Base-by-base conservation (phyloP, 331 rosid species). In the Arachis monticola region DNA sequence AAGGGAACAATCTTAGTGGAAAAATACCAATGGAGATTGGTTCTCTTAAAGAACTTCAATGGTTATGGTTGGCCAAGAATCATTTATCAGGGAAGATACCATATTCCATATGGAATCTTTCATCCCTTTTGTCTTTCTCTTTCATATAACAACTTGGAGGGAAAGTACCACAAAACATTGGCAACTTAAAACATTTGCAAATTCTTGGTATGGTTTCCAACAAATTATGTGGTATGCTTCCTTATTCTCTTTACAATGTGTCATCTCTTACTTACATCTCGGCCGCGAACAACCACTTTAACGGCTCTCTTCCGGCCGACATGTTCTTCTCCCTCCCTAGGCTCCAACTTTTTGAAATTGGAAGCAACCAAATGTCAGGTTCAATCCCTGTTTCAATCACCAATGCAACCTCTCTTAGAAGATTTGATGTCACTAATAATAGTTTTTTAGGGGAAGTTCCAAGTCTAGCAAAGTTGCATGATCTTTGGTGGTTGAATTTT, bases 301-400 rank as follows among this genome's bases (percentile, higher is more conserved):
- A 40, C 30, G 90, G 90, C 7, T 74, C 80, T 51, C 83, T 85
- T 56, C 88, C 90, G 10, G n/a, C 69, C 51, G 75, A 80, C 62
- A 74, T 88, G 62, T 86, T 83, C 65, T 50, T 56, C 22, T 32
- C 75, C 10, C 83, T 86, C 64, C 92, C 90, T n/a, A 65, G 82
- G 5, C 84, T 85, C 70, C 40, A 50, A 80, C 10, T 1, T 2
- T 75, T 87, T 65, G 42, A 5, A 0, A 55, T 83, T 10, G 68
- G 59, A 9, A 1, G 10, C 2, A 88, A 82, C 38, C 11, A 38
- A 1, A 67, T 84, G 30, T 77, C 65, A 6, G 88, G 90, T 5
- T 47, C 70, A 22, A 77, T 86, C 40, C 88, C 87, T 1, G 0
- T 22, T 59, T 82, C 85, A 2, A 35, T 87, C 6, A 56, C 85